A percentile compares a stretch with the other conserved stretches of the same genome.
Conservation (phyloP, 2,329 filamentous ascomycete genomes). For the Talaromyces piceae region DNA sequence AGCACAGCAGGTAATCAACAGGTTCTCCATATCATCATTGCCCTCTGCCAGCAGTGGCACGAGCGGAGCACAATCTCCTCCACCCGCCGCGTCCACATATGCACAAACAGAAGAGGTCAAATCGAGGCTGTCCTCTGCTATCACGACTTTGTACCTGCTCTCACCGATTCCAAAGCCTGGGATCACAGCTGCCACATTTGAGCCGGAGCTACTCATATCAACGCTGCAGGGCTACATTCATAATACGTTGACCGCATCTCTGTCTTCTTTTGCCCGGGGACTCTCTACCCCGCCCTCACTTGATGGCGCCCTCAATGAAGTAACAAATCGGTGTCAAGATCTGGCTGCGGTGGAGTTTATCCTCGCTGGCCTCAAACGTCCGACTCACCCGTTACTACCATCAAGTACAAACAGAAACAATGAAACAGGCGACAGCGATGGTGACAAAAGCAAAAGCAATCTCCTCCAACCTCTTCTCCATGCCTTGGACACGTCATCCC, state of each 20-base stretch:
- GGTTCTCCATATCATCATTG: slow-evolving; percentile 67
- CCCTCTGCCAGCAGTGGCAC: slow-evolving; percentile 19
- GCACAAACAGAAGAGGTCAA: slow-evolving; percentile 66
- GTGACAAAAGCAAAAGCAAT: slow-evolving; percentile 27
- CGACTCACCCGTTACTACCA: slow-evolving; percentile 58
- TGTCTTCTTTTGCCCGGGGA: slow-evolving; percentile 65
- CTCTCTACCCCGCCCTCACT: slow-evolving; percentile 73
- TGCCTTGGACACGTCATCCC: slow-evolving; percentile 76
- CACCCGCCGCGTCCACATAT: slow-evolving; percentile 40
- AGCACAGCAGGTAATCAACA: slow-evolving; percentile 70
- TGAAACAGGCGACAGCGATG: neutral
- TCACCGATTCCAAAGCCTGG: slow-evolving; percentile 56
- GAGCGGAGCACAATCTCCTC: slow-evolving; percentile 13
- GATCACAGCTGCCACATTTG: slow-evolving; percentile 41
- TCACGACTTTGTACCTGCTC: slow-evolving; percentile 71
- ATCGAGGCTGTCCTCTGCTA: slow-evolving; percentile 63
- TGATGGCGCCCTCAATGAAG: slow-evolving; percentile 72
- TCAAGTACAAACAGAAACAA: neutral
- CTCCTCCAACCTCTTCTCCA: slow-evolving; percentile 67
- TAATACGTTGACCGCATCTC: slow-evolving; percentile 68
- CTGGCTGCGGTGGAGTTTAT: slow-evolving; percentile 80
- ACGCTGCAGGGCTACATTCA: slow-evolving; percentile 77
- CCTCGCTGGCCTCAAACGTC: slow-evolving; percentile 60
- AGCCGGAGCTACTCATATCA: slow-evolving; percentile 65
- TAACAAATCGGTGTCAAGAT: slow-evolving; percentile 80